phyloP scores from a whole-genome alignment of 2,329 filamentous ascomycete genomes.

The Cladosporium velox region DNA sequence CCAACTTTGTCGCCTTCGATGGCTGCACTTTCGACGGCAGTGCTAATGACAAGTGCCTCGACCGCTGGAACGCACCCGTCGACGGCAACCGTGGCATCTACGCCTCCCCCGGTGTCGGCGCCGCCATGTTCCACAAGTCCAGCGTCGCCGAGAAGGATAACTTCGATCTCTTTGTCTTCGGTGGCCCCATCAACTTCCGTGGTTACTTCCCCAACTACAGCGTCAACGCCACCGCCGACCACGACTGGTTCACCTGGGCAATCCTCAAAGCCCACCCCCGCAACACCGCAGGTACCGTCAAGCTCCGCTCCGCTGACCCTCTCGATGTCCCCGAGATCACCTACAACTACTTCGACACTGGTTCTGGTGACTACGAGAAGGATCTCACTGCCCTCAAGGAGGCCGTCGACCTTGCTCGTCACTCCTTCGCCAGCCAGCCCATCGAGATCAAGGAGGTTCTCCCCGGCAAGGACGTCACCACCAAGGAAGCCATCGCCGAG shows the following conservation, averaged over 20 bases:
- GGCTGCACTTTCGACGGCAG: conserved; percentile 41
- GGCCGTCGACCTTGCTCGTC: conserved; percentile 55
- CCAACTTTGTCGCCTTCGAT: conserved; percentile 42
- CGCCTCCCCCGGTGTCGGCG: conserved; percentile 55
- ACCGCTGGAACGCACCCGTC: conserved; percentile 44
- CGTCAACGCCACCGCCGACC: conserved; percentile 46
- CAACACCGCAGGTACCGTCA: conserved; percentile 63
- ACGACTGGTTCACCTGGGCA: conserved; percentile 51
- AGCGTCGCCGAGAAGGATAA: conserved; percentile 46
- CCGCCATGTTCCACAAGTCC: conserved; percentile 48
- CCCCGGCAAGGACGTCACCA: conserved; percentile 46
- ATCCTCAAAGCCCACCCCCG: conserved; percentile 65
- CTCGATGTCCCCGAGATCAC: conserved; percentile 63
- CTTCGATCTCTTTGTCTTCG: conserved; percentile 58
- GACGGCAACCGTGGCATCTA: conserved; percentile 46
- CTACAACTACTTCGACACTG: conserved; percentile 60
- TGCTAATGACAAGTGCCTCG: conserved; percentile 45
- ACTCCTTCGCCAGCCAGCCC: conserved; percentile 35
- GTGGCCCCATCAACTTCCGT: conserved; percentile 56
- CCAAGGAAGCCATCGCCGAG: conserved; percentile 49
- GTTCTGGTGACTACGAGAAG: conserved; percentile 40
- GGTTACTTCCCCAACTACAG: conserved; percentile 60
- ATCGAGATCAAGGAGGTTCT: conserved; percentile 45
- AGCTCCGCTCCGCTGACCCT: conserved; percentile 62
- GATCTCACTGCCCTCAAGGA: conserved; percentile 58